Base-by-base conservation (phyloP, 352 stramenopile species). In the Phytophthora rubi region DNA sequence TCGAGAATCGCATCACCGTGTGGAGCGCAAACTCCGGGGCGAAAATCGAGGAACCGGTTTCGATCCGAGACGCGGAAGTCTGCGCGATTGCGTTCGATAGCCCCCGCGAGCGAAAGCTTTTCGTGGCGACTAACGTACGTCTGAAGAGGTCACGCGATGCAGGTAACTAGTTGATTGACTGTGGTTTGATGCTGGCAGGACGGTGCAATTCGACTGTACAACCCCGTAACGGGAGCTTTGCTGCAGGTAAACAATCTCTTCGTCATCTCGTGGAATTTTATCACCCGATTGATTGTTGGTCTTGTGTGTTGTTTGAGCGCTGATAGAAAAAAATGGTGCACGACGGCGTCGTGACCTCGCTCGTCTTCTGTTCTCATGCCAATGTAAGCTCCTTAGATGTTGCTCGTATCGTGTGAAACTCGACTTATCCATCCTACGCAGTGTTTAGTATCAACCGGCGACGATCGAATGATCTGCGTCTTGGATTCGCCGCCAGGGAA, bases 371-470 rank as follows among this genome's bases (percentile, higher is more conserved):
- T 18, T 75, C 80, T 8, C 75, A 81, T 21, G 83, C 71, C 6
- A 77, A 83, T 51, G 83, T 93, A 80, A 49, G 75, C 61, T n/a
- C 12, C 37, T n/a, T 23, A 16, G 28, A 7, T 30, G 7, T 30
- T 30, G 28, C 28, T 30, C 28, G 28, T 3, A 3, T 7, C 28
- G 4, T 30, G 4, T 30, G 4, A 30, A 30, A 6, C 28, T 30
- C 28, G 28, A 30, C 28, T 30, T 30, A 7, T 30, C 28, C 28
- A 30, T 30, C 28, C 3, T 30, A 30, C 28, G 4, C 33, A 93
- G 85, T 93, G 83, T 53, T 67, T 93, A 23, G 76, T 93, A 15
- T 88, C 83, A 7, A 90, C 82, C 30, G 85, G 83, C 4, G 81
- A 81, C 15, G 81, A 91, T 63, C 81, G 82, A 18, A 77, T 74